Evolutionary conservation across 139 green algal species (phyloP).

Genomic region (Asterochloris erici): DNA sequence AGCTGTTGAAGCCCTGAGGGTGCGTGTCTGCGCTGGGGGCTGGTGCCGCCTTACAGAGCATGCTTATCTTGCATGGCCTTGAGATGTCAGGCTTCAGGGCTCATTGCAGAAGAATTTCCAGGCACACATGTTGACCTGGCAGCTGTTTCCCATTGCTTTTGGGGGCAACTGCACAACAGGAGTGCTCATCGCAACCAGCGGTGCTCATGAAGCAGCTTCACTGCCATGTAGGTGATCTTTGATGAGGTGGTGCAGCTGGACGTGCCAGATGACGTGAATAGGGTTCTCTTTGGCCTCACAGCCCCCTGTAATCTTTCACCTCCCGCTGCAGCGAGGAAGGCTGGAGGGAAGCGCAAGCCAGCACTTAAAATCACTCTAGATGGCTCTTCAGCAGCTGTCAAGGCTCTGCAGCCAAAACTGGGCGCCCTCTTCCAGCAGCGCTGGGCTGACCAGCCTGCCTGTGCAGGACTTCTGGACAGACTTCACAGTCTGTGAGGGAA

Average conservation of each 20-base stretch:
- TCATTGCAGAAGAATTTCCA: background rate
- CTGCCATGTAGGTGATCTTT: conserved; percentile 24
- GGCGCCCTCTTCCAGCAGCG: background rate
- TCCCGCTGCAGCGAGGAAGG: background rate
- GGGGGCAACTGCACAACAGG: background rate
- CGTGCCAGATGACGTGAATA: conserved; percentile 51
- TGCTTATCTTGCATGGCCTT: background rate
- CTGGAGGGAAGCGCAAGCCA: background rate
- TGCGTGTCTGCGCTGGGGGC: background rate
- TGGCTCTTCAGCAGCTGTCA: background rate
- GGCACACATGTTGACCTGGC: background rate
- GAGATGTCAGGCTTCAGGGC: background rate
- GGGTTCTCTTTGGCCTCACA: conserved; percentile 40
- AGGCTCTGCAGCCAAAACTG: background rate
- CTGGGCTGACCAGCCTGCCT: too few relatives aligned
- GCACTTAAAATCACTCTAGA: background rate
- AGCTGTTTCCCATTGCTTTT: background rate
- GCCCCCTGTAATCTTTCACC: background rate
- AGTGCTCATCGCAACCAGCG: background rate
- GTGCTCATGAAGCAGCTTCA: background rate
- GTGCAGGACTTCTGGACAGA: too few relatives aligned
- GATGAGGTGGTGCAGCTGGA: conserved; percentile 38
- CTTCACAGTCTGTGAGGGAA: too few relatives aligned
- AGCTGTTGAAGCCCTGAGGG: conserved; percentile 20
- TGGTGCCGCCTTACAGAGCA: too few relatives aligned